These are phyloP conservation scores for Tricholomella constricta DNA, from an alignment of 768 basidiomycete genomes.

Conservation along the genomic window DNA sequence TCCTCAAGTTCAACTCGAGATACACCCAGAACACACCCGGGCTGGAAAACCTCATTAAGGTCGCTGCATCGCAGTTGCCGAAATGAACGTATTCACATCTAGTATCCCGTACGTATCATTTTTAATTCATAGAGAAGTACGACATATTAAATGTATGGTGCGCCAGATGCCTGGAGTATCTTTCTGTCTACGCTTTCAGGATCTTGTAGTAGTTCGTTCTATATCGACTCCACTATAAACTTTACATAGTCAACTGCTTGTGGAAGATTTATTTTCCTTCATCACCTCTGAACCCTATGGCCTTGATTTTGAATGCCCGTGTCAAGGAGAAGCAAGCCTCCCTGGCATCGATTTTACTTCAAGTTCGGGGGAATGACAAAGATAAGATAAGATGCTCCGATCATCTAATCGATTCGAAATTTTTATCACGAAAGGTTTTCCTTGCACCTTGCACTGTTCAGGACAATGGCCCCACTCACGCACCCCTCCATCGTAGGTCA, in stretches of 20 bases:
- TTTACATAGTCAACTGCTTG: no score
- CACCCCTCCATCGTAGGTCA: constrained; percentile 61
- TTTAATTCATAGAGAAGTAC: neutral
- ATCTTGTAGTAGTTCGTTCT: no score
- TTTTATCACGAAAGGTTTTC: constrained; percentile 6
- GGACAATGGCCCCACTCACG: constrained; percentile 52
- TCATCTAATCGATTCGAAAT: constrained; percentile 5
- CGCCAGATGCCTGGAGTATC: no score
- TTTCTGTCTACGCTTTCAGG: no score
- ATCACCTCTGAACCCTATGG: no score
- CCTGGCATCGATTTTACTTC: no score
- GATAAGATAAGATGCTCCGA: constrained; percentile 3
- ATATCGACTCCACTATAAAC: no score
- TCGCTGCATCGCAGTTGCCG: neutral
- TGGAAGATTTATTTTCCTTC: no score
- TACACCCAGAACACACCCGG: constrained; percentile 9
- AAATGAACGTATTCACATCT: neutral
- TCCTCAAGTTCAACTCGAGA: constrained; percentile 13
- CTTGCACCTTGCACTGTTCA: neutral
- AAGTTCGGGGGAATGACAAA: no score
- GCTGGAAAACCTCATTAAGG: constrained; percentile 1
- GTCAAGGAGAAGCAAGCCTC: no score
- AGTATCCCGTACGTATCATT: neutral
- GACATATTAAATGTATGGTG: no score
- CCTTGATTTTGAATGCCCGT: no score